Base-by-base conservation (phyloP, 2,329 filamentous ascomycete genomes). In the Aspergillus floridensis region DNA sequence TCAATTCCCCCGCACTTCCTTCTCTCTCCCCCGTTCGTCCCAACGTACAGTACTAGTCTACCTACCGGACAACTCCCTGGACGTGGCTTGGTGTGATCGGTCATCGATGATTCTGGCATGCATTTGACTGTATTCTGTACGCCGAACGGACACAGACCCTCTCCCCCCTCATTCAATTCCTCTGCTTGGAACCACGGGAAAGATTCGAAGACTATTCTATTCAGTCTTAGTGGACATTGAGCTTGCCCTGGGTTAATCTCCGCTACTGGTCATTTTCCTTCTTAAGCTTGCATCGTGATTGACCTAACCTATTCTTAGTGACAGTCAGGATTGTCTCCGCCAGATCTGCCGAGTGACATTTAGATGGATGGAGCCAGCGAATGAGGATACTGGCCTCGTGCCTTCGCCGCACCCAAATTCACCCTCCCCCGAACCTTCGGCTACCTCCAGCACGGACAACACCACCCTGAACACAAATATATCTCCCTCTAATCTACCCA, bases 311-410 rank as follows among this genome's bases (percentile, higher is more conserved):
- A 63, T 63, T 61, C 54, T 59, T 61, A 63, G 63, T 57, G 56
- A 52, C 51, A 53, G 49, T 32, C 53, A 52, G 60, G 50, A 53
- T 57, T 53, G 35, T 51, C 47, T 52, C 56, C 53, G 48, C 59
- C 50, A 44, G 49, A 44, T 51, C 16, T 47, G 21, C 53, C 56
- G 55, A 64, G 19, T 44, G 14, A 59, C 49, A 71, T 70, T 70
- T 75, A 68, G 61, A 77, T 77, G 74, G 73, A 77, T 77, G 74
- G 74, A 76, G 72, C 65, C 70, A 69, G 72, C 70, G 67, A 70
- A 71, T 74, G 72, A 76, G 70, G 74, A 73, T 68, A 70, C 71
- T 61, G 66, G 65, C 62, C 62, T 54, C 67, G 66, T 69, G 69
- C 65, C 71, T 67, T 67, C 57, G 63, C 66, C 65, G 65, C 68